Base-by-base conservation (phyloP, 257 asterid genomes). In the Nicotiana noctiflora region DNA sequence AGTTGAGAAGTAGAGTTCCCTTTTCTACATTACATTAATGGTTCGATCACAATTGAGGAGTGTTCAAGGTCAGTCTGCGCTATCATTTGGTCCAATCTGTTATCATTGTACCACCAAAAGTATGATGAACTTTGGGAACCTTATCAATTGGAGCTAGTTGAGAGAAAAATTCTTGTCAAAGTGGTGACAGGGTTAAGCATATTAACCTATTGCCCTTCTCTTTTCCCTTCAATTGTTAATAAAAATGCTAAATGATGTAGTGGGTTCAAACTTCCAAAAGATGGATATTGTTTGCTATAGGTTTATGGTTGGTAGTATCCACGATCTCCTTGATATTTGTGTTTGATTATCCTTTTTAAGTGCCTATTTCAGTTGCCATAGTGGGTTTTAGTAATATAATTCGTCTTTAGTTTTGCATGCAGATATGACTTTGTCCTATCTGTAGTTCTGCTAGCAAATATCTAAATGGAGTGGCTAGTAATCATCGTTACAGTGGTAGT, bases 401-500 rank as follows among this genome's bases (percentile, higher is more conserved):
- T 72, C 14, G 4, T 74, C 49, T 46, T 74, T 32, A 23, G 23
- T 46, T 74, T 74, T 46, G 8, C 19, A 72, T 46, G 78, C 61
- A 14, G 78, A 23, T 72, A 23, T 34, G 6, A 51, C 18, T 3
- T 40, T 40, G 49, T 40, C 49, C 49, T 40, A 40, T 40, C 49
- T 40, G 49, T 40, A 40, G 49, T 8, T 40, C 49, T 40, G 49
- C 49, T 8, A 40, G 56, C 56, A 68, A 76, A 27, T 74, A 44
- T 31, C 18, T 15, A 18, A 61, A 92, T 93, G 97, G 85, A 83
- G 80, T 93, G 93, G 94, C 52, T 83, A 53, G 17, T 87, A 60
- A 80, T 91, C 75, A 53, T 77, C 55, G 79, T 84, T 67, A 85
- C 94, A 8, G 44, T 87, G 60, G 27, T 85, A 23, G 83, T 89